Evolutionary conservation across 331 rosid genomes (phyloP), one percentile per base, ranked within the genome.

Genomic region (Pyrus hybrid): DNA sequence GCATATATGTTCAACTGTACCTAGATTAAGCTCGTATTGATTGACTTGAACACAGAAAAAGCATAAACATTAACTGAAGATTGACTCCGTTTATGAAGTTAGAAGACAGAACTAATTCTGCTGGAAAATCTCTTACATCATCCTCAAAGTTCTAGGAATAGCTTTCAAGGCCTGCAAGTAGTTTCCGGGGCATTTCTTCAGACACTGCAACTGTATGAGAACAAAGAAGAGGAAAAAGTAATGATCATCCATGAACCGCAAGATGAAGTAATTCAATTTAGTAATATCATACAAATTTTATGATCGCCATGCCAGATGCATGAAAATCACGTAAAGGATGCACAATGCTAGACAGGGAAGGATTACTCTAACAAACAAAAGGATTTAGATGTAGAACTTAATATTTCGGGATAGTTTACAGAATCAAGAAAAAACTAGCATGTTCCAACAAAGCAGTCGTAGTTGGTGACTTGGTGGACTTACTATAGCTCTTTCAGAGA

Each of bases 401-500:
- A 3, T 66, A 14, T 65, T 10, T 33, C 6, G 17, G 5, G 47
- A 66, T 35, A 53, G 47, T 64, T 82, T 21, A 63, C 33, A 60
- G 66, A 67, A 80, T 74, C 78, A 82, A 61, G 73, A 45, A 45
- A 57, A 72, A 13, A 74, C 8, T 22, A 69, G 70, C 54, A 73
- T n/a, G 28, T 71, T 21, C 73, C 43, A 17, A 65, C 29, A 29
- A 37, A 77, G 72, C 30, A 61, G 82, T 80, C 69, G 79, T 71
- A 70, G 75, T 76, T 76, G 33, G 76, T 80, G 43, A 37, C 43
- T 37, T 37, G 45, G 45, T 37, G 45, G 45, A 76, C 97, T 87
- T 87, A 95, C 99, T 81, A 89, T 82, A 68, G 99, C 90, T 84
- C 90, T 90, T 87, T 95, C 99, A 70, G 97, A 96, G 74, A 90